Evolutionary conservation across 805 yeast species (phyloP), one percentile per base, ranked within the genome.

Genomic region (Starmerella etchellsii): DNA sequence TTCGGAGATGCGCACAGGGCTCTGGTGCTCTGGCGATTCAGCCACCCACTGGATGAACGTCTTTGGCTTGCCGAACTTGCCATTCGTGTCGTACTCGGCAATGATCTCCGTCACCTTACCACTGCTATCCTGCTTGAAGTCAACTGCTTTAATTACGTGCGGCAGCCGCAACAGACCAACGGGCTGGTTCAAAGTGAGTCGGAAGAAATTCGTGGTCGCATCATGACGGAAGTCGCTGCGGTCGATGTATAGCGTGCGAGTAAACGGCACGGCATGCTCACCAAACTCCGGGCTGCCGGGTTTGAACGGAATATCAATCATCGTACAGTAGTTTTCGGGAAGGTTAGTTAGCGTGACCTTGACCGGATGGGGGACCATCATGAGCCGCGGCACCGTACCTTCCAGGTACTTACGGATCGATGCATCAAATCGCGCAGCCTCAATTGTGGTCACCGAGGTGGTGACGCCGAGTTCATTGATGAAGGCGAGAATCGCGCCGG

Each of bases 21-120:
- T 76, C 31, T 66, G 64, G 53, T 73, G 66, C 45, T 72, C 70
- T 25, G 66, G 64, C 19, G 77, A 67, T 47, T 75, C 74, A 38
- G 95, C 94, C 38, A 91, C 77, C 98, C 98, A 91, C 65, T 91
- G 98, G 56, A 91, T 85, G 59, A 69, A 91, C 9, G 98, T 87
- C 73, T 88, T 91, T 57, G 98, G 98, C 58, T 82, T 84, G 60
- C 69, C 72, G 41, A 64, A 65, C 30, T 36, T 32, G 32, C 51
- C 42, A 41, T 73, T 82, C 48, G 74, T 74, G 57, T 85, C 81
- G 57, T 88, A 91, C 54, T 78, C 73, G 37, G 81, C 95, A 52
- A 78, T 77, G 43, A 91, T 73, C 62, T 73, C 75, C 18, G 66
- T 66, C 39, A 87, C 73, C 36, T 72, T 66, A 18, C 94, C 95